Evolutionary conservation across 345 rosid genomes (phyloP).

Genomic region (Rhizophora mangle): DNA sequence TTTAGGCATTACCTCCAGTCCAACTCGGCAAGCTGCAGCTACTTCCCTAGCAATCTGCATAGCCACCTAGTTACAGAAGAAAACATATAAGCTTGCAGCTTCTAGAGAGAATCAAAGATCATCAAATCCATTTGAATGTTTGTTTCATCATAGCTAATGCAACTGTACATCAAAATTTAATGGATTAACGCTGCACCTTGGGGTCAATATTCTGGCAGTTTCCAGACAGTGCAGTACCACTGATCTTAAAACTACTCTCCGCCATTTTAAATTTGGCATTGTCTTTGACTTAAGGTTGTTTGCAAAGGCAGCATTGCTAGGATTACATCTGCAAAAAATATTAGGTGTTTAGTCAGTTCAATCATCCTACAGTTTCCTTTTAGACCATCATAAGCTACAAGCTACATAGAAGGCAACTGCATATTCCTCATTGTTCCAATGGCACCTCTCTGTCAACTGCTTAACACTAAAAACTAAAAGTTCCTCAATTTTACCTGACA

Average conservation of each 20-base stretch:
- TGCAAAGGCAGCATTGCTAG: slow-evolving; percentile 12
- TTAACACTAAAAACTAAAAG: too few relatives aligned
- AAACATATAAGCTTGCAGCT: neutral
- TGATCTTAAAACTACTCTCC: slow-evolving; percentile 84
- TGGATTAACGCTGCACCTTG: slow-evolving; percentile 41
- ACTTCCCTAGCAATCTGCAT: slow-evolving; percentile 80
- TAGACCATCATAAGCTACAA: neutral
- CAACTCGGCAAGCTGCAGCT: slow-evolving; percentile 62
- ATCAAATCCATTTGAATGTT: neutral
- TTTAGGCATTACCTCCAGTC: slow-evolving; percentile 60
- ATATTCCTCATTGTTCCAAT: neutral
- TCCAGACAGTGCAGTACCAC: slow-evolving; percentile 81
- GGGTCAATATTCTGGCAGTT: slow-evolving; percentile 75
- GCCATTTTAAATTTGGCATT: slow-evolving; percentile 63
- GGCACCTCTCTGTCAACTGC: too few relatives aligned
- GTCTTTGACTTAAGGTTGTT: slow-evolving; percentile 48
- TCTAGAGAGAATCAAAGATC: neutral
- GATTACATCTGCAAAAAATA: slow-evolving; percentile 11
- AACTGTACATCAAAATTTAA: neutral
- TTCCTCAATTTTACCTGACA: too few relatives aligned
- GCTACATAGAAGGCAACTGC: neutral
- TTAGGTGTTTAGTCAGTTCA: neutral
- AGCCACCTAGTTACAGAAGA: slow-evolving; percentile 47
- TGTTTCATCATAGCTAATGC: neutral
- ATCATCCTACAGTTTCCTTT: neutral